Evolutionary conservation across 257 asterid genomes (phyloP).

Genomic region (Salvia hispanica): DNA sequence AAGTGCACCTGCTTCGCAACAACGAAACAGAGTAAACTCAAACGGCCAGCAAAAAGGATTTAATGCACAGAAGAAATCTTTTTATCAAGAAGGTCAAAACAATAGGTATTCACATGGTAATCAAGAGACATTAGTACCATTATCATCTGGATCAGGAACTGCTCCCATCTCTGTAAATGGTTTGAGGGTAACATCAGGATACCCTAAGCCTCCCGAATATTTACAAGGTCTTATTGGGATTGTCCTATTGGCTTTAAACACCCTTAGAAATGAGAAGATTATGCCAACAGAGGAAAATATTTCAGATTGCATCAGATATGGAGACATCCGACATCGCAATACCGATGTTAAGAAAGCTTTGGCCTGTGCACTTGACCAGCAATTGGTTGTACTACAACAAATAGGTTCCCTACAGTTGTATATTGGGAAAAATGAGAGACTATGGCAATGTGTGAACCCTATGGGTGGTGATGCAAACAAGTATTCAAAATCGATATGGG

Average conservation of each 20-base stretch:
- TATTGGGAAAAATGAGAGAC: constrained; percentile 72
- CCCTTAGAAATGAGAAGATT: constrained; percentile 77
- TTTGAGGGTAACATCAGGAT: constrained; percentile 71
- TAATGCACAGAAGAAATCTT: constrained; percentile 47
- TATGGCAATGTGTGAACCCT: constrained; percentile 84
- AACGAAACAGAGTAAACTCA: constrained; percentile 34
- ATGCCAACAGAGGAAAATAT: constrained; percentile 88
- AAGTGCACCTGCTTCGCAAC: constrained; percentile 33
- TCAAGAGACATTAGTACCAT: constrained; percentile 50
- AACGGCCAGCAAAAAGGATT: constrained; percentile 53
- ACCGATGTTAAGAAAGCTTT: constrained; percentile 89
- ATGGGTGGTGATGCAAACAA: constrained; percentile 55
- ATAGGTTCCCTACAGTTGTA: constrained; percentile 62
- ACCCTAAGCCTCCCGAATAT: constrained; percentile 70
- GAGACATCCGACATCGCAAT: constrained; percentile 64
- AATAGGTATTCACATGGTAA: constrained; percentile 42
- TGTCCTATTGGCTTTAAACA: constrained; percentile 73
- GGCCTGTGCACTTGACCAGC: constrained; percentile 74
- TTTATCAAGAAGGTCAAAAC: constrained; percentile 44
- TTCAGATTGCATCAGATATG: constrained; percentile 70
- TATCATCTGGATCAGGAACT: constrained; percentile 45
- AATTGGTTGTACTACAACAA: constrained; percentile 69
- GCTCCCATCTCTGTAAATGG: constrained; percentile 42
- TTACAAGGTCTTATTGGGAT: constrained; percentile 79
- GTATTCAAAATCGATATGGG: constrained; percentile 68